These are phyloP conservation scores for Podochytrium sp. DNA, from an alignment of 192 early-diverging fungal genomes.

Conservation along the genomic window DNA sequence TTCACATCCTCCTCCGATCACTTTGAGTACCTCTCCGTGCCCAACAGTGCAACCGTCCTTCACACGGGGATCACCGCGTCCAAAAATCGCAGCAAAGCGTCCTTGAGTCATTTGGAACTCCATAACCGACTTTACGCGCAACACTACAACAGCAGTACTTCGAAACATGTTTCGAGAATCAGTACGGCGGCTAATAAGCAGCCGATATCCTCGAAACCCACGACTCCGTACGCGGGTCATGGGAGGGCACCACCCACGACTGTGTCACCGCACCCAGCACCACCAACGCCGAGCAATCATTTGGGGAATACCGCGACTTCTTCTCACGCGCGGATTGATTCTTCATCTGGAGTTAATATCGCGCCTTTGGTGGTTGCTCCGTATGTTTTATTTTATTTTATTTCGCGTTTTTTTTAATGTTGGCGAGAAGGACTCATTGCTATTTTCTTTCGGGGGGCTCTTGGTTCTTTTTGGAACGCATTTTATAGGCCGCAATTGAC, in stretches of 20 bases:
- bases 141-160: background rate
- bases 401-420: too few species aligned
- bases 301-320: too few species aligned
- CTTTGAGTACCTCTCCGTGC: conserved; percentile 24
- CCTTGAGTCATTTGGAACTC: conserved; percentile 2
- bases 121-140: background rate
- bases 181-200: background rate
- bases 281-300: too few species aligned
- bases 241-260: background rate
- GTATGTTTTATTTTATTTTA: too few species aligned
- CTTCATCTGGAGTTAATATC: too few species aligned
- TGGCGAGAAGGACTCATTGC: too few species aligned
- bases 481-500: conserved; percentile 3
- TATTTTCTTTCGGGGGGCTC: too few species aligned
- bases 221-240: background rate
- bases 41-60: conserved; percentile 16
- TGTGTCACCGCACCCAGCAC: background rate
- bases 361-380: too few species aligned
- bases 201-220: background rate
- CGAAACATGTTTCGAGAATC: background rate
- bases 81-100: background rate
- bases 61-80: background rate
- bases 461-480: too few species aligned
- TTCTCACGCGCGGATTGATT: too few species aligned
- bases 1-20: conserved; percentile 17